Evolutionary conservation across 768 basidiomycete species (phyloP).

Genomic region (Serendipita sp.): DNA sequence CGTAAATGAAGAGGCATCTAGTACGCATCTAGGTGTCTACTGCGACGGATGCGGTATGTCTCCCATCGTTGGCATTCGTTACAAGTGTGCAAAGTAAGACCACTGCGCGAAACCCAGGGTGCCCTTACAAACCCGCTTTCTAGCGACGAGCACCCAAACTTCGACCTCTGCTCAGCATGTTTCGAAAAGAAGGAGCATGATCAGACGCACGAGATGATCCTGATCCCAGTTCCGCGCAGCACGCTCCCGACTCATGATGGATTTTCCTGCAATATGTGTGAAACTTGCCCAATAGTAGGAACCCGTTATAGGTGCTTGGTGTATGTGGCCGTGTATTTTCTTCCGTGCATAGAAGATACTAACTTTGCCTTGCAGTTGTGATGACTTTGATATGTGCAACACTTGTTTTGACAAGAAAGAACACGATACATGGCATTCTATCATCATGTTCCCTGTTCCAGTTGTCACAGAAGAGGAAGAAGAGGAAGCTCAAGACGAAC

Average conservation of each 20-base stretch:
- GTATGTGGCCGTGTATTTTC: not conserved
- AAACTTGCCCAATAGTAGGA: not conserved
- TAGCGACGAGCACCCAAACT: not conserved
- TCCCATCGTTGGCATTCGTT: not conserved
- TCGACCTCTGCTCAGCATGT: not conserved
- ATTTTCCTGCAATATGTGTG: not conserved
- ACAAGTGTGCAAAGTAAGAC: not conserved
- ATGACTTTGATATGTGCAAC: not conserved
- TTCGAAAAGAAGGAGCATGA: not conserved
- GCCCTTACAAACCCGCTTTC: not conserved
- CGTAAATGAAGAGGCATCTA: not conserved
- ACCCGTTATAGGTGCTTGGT: not conserved
- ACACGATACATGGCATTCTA: not conserved
- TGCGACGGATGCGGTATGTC: not conserved
- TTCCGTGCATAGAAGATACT: not conserved
- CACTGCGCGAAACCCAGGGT: too few species aligned
- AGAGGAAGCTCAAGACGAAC: not conserved
- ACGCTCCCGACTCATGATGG: not conserved
- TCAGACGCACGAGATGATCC: not conserved
- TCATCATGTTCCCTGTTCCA: not conserved
- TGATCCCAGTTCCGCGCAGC: not conserved
- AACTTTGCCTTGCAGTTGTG: not conserved
- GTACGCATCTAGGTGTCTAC: not conserved
- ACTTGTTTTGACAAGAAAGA: not conserved
- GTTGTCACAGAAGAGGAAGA: not conserved